Conservation (phyloP, 2,329 filamentous ascomycete species). For the Colletotrichum spinosum region DNA sequence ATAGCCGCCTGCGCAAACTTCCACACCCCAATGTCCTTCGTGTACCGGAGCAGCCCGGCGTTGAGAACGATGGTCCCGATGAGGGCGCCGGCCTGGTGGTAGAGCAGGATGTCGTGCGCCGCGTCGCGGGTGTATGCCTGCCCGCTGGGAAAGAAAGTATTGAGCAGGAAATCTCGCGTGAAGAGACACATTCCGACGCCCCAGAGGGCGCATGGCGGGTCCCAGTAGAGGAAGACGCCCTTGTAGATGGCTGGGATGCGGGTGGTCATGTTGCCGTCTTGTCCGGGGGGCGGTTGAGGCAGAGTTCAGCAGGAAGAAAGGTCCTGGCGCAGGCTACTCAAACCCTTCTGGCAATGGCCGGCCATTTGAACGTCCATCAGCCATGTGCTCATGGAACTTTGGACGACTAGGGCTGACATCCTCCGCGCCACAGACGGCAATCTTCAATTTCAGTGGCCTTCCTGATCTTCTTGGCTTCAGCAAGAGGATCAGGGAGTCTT, state of each 20-base stretch:
- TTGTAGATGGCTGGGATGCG: constrained; percentile 31
- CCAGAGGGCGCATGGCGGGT: constrained; percentile 39
- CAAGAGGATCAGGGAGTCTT: no score
- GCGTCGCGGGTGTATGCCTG: constrained; percentile 24
- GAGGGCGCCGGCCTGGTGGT: constrained; percentile 37
- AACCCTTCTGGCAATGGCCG: no score
- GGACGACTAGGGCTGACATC: no score
- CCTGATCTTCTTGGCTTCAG: no score
- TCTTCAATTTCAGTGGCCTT: no score
- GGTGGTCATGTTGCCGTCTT: constrained; percentile 1
- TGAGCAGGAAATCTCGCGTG: constrained; percentile 31
- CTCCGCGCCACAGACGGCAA: no score
- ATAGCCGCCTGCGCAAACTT: constrained; percentile 39
- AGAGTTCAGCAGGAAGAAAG: no score
- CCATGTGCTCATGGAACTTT: no score
- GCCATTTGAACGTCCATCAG: no score
- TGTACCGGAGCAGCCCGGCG: constrained; percentile 38
- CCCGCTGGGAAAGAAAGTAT: constrained; percentile 20
- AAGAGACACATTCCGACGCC: constrained; percentile 40
- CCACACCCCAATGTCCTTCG: constrained; percentile 39
- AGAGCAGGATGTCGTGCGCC: constrained; percentile 39
- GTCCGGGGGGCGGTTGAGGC: no score
- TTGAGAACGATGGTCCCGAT: constrained; percentile 33
- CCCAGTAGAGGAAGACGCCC: constrained; percentile 41
- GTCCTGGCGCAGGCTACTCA: no score